Percentiles rank a stretch among this genome's conserved stretches.
These are phyloP conservation scores for Aspergillus quadricinctus DNA, from an alignment of 2,329 filamentous ascomycete genomes.

Conservation along the genomic window DNA sequence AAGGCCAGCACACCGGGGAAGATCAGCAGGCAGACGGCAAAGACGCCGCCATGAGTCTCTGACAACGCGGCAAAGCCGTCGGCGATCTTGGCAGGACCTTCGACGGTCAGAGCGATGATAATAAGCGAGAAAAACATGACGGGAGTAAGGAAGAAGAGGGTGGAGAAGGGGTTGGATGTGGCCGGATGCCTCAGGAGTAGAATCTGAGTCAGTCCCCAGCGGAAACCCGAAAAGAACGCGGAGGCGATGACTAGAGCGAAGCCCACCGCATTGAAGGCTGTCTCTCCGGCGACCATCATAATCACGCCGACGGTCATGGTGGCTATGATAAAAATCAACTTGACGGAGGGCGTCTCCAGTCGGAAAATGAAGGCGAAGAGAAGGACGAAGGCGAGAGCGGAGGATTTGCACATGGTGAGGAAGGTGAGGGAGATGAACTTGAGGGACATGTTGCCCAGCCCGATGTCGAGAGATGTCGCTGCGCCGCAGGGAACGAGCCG, in stretches of 20 bases:
- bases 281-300: slow-evolving; percentile 97
- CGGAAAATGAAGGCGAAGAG: slow-evolving; percentile 92
- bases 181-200: slow-evolving; percentile 89
- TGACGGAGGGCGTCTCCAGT: slow-evolving; percentile 81
- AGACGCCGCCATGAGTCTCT: slow-evolving; percentile 61
- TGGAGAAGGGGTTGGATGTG: slow-evolving; percentile 93
- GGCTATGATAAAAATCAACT: slow-evolving; percentile 78
- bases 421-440: slow-evolving; percentile 97
- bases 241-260: slow-evolving; percentile 91
- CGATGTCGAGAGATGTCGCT: slow-evolving; percentile 92
- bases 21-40: slow-evolving; percentile 69
- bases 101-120: slow-evolving; percentile 76
- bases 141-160: slow-evolving; percentile 95
- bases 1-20: slow-evolving; percentile 92
- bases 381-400: slow-evolving; percentile 88
- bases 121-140: slow-evolving; percentile 89
- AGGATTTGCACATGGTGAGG: slow-evolving; percentile 99
- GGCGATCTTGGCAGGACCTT: slow-evolving; percentile 67
- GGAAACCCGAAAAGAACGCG: slow-evolving; percentile 92
- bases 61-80: slow-evolving; percentile 62
- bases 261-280: slow-evolving; percentile 79
- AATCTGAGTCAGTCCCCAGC: slow-evolving; percentile 98
- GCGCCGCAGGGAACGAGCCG: slow-evolving; percentile 87
- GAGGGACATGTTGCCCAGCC: slow-evolving; percentile 89
- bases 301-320: slow-evolving; percentile 91